Percentiles rank a stretch among this genome's conserved stretches.
These are phyloP conservation scores for Thermomyces lanuginosus DNA, from an alignment of 2,329 filamentous ascomycete genomes.

Conservation along the genomic window DNA sequence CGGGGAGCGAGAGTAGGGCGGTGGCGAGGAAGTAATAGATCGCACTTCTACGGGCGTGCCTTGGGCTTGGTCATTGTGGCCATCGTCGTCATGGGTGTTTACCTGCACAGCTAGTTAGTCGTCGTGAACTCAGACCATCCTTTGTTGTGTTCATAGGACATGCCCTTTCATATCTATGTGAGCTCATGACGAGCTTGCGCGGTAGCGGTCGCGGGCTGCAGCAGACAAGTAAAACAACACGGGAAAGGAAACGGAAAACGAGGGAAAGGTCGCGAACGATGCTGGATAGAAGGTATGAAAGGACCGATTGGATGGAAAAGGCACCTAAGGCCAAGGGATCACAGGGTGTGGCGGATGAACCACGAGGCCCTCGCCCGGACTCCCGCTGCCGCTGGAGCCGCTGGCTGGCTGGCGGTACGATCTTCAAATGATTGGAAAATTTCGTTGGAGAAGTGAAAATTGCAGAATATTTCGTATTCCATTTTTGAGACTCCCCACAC, in stretches of 20 bases:
- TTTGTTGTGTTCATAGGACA: too few species aligned
- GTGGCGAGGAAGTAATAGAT: constrained; percentile 28
- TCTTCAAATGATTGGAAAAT: too few species aligned
- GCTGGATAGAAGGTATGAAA: constrained; percentile 5
- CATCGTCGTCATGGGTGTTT: constrained; percentile 29
- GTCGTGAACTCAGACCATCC: too few species aligned
- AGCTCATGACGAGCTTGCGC: constrained; percentile 32
- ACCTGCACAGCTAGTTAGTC: constrained; percentile 18
- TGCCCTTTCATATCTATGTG: constrained; percentile 35
- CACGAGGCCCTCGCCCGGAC: too few species aligned
- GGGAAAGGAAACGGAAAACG: constrained; percentile 2
- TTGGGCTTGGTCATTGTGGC: constrained; percentile 14
- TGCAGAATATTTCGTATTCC: too few species aligned
- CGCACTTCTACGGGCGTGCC: constrained; percentile 19
- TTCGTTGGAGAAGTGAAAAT: too few species aligned
- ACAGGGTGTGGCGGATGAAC: not conserved
- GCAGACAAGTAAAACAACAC: constrained; percentile 5
- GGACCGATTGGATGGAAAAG: constrained; percentile 4
- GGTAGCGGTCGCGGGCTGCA: too few species aligned
- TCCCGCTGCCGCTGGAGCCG: too few species aligned
- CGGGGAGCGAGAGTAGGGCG: constrained; percentile 64
- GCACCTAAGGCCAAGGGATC: constrained; percentile 1
- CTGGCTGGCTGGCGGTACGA: too few species aligned
- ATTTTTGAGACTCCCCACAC: too few species aligned
- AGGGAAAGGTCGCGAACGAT: constrained; percentile 1